phyloP scores from a whole-genome alignment of 1,139 yeast species.

The Sugiyamaella pinicola region DNA sequence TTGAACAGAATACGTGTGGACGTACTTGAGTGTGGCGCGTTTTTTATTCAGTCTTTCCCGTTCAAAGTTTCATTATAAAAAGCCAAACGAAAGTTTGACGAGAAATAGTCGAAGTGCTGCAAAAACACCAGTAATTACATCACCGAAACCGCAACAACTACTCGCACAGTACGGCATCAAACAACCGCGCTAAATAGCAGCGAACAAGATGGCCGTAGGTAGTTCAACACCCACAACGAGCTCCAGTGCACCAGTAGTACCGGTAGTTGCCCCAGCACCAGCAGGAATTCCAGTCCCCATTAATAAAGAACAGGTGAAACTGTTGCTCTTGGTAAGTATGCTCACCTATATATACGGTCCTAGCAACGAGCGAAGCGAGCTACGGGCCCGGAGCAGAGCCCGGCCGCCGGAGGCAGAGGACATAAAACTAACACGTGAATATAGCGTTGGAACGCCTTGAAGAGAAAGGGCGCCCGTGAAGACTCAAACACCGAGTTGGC shows the following conservation, averaged over 20 bases:
- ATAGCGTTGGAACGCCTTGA: slow-evolving; percentile 47
- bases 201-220: slow-evolving; percentile 20
- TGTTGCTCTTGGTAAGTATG: slow-evolving; percentile 40
- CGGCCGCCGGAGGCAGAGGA: too few relatives aligned
- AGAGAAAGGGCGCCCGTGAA: slow-evolving; percentile 41
- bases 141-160: not conserved
- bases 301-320: slow-evolving; percentile 43
- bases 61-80: not conserved
- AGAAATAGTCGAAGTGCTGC: too few relatives aligned
- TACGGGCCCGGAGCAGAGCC: too few relatives aligned
- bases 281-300: slow-evolving; percentile 35
- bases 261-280: slow-evolving; percentile 9
- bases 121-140: not conserved
- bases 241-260: not conserved
- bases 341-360: not conserved
- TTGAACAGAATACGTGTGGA: not conserved
- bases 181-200: not conserved
- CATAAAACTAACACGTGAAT: not conserved
- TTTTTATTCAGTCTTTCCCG: not conserved
- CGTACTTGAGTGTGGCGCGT: not conserved
- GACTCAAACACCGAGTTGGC: slow-evolving; percentile 42
- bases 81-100: not conserved
- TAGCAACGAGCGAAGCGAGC: too few relatives aligned
- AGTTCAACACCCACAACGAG: slow-evolving; percentile 1
- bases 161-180: not conserved